Percentiles rank a stretch among this genome's conserved stretches.
These are phyloP conservation scores for Eucalyptus fibrosa DNA, from an alignment of 345 rosid species.

Conservation along the genomic window DNA sequence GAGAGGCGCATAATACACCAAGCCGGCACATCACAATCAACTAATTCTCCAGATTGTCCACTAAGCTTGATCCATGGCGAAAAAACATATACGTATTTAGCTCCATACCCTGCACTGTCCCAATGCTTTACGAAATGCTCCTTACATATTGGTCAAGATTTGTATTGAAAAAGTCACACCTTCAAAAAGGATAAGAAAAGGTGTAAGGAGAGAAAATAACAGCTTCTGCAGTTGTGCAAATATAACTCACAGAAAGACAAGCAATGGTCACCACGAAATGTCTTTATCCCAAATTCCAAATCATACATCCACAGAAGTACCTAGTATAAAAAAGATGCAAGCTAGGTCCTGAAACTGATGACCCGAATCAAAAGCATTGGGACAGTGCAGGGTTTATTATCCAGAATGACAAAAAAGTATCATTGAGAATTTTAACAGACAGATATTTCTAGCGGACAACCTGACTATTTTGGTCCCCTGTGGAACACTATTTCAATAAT, in stretches of 20 bases:
- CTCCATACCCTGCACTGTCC: not conserved
- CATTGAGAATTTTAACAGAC: not conserved
- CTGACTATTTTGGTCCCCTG: not conserved
- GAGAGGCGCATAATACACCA: not conserved
- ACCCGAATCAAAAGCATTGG: not conserved
- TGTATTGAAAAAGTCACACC: slow-evolving; percentile 73
- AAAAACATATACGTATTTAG: not conserved
- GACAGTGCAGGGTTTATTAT: not conserved
- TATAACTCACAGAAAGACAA: not conserved
- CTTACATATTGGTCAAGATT: slow-evolving; percentile 73
- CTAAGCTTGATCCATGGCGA: not conserved
- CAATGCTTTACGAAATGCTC: slow-evolving; percentile 43
- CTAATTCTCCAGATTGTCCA: not conserved
- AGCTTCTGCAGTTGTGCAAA: not conserved
- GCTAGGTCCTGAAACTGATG: not conserved
- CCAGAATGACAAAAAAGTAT: not conserved
- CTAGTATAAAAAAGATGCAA: not conserved
- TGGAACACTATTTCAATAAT: not conserved
- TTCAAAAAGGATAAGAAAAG: not conserved
- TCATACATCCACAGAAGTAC: not conserved
- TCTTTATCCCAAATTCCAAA: not conserved
- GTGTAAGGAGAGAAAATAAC: not conserved
- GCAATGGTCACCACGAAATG: not conserved
- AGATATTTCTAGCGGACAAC: not conserved
- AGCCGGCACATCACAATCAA: not conserved